These are phyloP conservation scores for Bertia moriformis DNA, from an alignment of 2,329 filamentous ascomycete species.

Conservation along the genomic window DNA sequence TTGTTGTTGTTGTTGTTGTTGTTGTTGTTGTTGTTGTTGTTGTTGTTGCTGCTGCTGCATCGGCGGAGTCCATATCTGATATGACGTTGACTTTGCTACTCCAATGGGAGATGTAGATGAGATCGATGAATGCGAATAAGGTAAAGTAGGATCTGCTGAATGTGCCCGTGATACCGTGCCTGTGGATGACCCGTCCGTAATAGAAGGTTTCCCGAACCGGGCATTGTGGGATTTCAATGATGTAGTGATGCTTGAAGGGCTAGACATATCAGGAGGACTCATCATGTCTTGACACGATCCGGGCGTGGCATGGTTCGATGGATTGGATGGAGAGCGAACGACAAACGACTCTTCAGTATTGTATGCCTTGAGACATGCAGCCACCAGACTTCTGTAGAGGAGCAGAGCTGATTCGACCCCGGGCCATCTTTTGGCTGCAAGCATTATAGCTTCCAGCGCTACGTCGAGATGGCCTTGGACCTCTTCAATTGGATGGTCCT, in stretches of 20 bases:
- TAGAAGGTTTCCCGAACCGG: background rate
- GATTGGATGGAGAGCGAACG: slow-evolving; percentile 22
- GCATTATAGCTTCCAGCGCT: slow-evolving; percentile 38
- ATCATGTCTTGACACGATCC: background rate
- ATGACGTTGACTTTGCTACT: too few species aligned
- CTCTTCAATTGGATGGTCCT: slow-evolving; percentile 36
- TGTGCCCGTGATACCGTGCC: background rate
- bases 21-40: too few species aligned
- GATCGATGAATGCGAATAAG: background rate
- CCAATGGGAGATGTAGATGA: too few species aligned
- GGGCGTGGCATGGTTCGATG: slow-evolving; percentile 14
- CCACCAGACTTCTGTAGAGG: slow-evolving; percentile 43
- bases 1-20: too few species aligned
- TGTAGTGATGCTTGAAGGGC: background rate
- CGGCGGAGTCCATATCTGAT: too few species aligned
- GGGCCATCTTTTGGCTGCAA: slow-evolving; percentile 46
- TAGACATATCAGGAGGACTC: slow-evolving; percentile 7
- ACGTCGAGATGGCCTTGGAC: slow-evolving; percentile 37
- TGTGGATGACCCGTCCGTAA: background rate
- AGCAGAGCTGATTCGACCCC: slow-evolving; percentile 46
- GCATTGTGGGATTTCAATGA: background rate
- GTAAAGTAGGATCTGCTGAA: background rate
- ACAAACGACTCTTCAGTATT: slow-evolving; percentile 29
- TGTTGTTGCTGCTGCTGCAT: too few species aligned
- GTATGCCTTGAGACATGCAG: slow-evolving; percentile 45